Evolutionary conservation across 345 rosid species (phyloP), one percentile per base, ranked within the genome.

Genomic region (Murraya paniculata): DNA sequence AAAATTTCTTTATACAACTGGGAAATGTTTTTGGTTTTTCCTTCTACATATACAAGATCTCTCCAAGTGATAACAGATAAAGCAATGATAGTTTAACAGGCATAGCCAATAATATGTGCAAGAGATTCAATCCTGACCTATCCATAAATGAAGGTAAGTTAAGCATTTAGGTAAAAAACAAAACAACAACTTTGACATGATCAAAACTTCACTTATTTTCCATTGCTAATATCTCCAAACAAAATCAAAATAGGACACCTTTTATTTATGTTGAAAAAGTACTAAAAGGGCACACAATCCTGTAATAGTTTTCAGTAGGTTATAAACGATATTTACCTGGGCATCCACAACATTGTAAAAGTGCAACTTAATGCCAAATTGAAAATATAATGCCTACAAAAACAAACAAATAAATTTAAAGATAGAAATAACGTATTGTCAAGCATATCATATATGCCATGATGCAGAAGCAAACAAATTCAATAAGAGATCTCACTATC

Each of bases 361-460:
- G 81, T 91, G 82, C 85, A 95, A 79, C 83, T 88, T 89, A 80
- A 95, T 93, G 83, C 99, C 99, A 66, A 89, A 95, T 79, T 95
- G 99, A 39, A 93, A 95, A 80, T 90, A 91, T 38, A 95, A 81
- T 9, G 99, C 99, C 98, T 93, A n/a, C n/a, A n/a, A n/a, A n/a
- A n/a, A n/a, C n/a, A n/a, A n/a, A n/a, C n/a, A n/a, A n/a, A n/a
- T n/a, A n/a, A n/a, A n/a, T n/a, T n/a, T n/a, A n/a, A n/a, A n/a
- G n/a, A n/a, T n/a, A n/a, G n/a, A n/a, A n/a, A 74, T 30, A 39
- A 7, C 22, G 55, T 57, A 24, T 50, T 75, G 69, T 45, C 65
- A 78, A 64, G 57, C 24, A 80, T 8, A 25, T 13, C 38, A 81
- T 65, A 73, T 25, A 80, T 48, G n/a, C n/a, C 56, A 45, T 67